Base-by-base conservation (phyloP, 2,329 filamentous ascomycete species). In the Aspergillus felis region DNA sequence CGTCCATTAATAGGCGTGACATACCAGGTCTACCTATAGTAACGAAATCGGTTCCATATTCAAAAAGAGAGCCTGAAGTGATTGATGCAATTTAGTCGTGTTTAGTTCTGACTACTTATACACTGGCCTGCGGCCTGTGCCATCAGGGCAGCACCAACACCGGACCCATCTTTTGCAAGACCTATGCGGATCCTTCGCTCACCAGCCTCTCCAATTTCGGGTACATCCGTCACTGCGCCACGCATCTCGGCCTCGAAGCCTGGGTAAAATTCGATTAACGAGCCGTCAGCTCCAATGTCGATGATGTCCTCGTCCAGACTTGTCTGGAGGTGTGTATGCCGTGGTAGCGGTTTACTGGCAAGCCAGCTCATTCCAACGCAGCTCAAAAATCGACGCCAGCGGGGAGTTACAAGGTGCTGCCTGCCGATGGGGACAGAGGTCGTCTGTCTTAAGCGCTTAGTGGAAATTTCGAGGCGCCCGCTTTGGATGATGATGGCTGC, bases 61-160 rank as follows among this genome's bases (percentile, higher is more conserved):
- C 24, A 3, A 25, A 25, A 25, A 25, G 24, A 25, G 24, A 25
- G 3, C 24, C 24, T 3, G 3, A 25, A 25, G 24, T 3, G 24
- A 25, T 25, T 3, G 3, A 25, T 25, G 24, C 24, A 25, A 25
- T 25, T 3, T 25, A 25, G 24, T 4, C 24, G 3, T 3, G 24
- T 25, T 25, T 25, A 25, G 24, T 25, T 25, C 24, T 3, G 3
- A 25, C 3, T 25, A 4, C 24, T 25, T 25, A 3, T 25, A 25
- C 28, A 10, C 28, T 35, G 32, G 17, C 54, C 29, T 20, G 60
- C 61, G 22, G 58, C 58, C 27, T 62, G 60, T 9, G 63, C 62
- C 54, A 64, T 65, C 44, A 65, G n/a, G 29, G 64, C 64, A 17
- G 64, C 64, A 9, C 64, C 64, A 17, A 66, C 59, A 17, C 64